These are phyloP conservation scores for Yamadazyma triangularis DNA, from an alignment of 1,139 yeast species.

Conservation along the genomic window DNA sequence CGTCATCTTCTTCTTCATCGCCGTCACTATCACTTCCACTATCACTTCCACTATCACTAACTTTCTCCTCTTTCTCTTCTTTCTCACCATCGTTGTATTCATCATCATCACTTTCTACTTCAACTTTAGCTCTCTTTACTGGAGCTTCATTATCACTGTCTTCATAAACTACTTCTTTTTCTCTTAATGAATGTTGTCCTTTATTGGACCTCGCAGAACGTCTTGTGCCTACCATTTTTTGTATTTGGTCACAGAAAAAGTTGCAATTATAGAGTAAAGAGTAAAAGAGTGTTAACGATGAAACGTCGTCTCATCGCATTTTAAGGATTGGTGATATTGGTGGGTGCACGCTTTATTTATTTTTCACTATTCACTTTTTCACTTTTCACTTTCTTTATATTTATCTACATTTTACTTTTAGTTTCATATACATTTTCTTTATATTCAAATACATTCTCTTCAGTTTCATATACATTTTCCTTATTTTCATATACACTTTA, in stretches of 20 bases:
- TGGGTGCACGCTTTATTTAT: too few species aligned
- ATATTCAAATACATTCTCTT: too few species aligned
- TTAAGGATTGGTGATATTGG: too few species aligned
- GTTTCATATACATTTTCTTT: too few species aligned
- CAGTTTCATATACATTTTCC: neutral
- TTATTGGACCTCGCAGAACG: slow-evolving; percentile 38
- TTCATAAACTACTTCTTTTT: slow-evolving; percentile 14
- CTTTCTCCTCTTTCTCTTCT: neutral
- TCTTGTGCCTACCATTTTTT: slow-evolving; percentile 16
- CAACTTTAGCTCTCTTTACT: neutral
- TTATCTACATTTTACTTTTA: neutral
- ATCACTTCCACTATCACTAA: neutral
- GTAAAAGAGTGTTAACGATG: too few species aligned
- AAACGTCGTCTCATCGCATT: too few species aligned
- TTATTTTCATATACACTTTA: too few species aligned
- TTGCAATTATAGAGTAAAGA: too few species aligned
- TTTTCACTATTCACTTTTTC: neutral
- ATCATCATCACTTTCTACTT: slow-evolving; percentile 3
- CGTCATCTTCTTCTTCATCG: slow-evolving; percentile 4
- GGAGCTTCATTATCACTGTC: slow-evolving; percentile 8
- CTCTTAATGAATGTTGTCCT: slow-evolving; percentile 35
- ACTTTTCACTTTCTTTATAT: neutral
- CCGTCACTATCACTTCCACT: slow-evolving; percentile 1
- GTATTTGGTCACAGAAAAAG: too few species aligned
- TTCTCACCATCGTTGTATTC: slow-evolving; percentile 9